A percentile compares a stretch with the other conserved stretches of the same genome.
Evolutionary conservation across 768 basidiomycete genomes (phyloP).

Genomic region (Podaxis sp.): DNA sequence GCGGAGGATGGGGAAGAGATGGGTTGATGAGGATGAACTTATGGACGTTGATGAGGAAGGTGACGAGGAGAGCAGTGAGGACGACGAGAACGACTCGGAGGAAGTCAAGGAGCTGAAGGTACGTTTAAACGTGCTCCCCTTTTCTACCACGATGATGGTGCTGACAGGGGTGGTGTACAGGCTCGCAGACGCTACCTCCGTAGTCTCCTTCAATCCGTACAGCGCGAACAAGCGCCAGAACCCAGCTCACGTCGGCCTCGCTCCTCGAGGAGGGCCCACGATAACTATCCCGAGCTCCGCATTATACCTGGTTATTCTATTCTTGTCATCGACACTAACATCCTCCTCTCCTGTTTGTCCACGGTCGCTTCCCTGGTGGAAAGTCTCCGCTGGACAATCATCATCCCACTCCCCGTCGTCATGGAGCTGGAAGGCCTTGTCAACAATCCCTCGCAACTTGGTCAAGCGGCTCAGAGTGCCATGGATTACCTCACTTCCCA

Average conservation of each 20-base stretch:
- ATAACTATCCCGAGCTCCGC: conserved; percentile 42
- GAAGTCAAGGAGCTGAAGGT: conserved; percentile 85
- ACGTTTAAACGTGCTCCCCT: conserved; percentile 17
- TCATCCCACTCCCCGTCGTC: conserved; percentile 91
- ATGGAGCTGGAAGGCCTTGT: conserved; percentile 96
- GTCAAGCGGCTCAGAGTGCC: conserved; percentile 71
- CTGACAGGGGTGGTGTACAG: conserved; percentile 35
- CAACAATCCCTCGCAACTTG: conserved; percentile 60
- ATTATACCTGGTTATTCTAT: conserved; percentile 85
- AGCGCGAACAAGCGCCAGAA: conserved; percentile 30
- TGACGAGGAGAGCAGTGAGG: conserved; percentile 49
- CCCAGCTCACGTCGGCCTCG: conserved; percentile 28
- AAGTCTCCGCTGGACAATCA: conserved; percentile 78
- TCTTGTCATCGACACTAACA: conserved; percentile 94
- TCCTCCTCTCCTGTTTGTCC: conserved; percentile 80
- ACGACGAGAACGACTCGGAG: conserved; percentile 67
- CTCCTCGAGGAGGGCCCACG: conserved; percentile 26
- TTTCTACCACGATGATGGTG: conserved; percentile 10
- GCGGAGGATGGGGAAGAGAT: conserved; percentile 57
- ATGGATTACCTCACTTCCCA: conserved; percentile 74
- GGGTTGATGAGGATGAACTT: conserved; percentile 54
- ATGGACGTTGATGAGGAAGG: conserved; percentile 73
- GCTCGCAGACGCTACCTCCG: conserved; percentile 75
- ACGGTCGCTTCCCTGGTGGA: conserved; percentile 77
- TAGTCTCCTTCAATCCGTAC: conserved; percentile 55